Base-by-base conservation (phyloP, 164 flowering plant species). In the Vitis cinerea region DNA sequence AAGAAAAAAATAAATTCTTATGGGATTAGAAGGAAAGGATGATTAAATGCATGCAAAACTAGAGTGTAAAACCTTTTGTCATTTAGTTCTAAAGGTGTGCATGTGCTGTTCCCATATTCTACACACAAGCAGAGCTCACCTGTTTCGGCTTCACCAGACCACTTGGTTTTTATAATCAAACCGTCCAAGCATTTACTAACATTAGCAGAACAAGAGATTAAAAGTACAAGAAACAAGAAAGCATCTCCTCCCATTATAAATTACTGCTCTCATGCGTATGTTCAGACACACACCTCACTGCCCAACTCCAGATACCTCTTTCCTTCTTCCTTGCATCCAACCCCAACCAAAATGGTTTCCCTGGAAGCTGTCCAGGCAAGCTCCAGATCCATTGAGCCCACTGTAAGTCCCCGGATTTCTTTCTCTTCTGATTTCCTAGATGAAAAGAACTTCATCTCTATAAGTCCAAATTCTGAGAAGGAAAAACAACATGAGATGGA, bases 391-490 rank as follows among this genome's bases (percentile, higher is more conserved):
- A 68, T 54, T 3, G 82, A 80, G 14, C 59, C 83, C 59, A 66
- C 62, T 44, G 62, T 86, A n/a, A 83, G 90, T 69, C 94, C 97
- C 0, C 77, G 98, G 44, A 89, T 90, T 51, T 93, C 97, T 10
- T 91, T 91, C 84, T 89, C 97, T 0, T 71, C 84, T 0, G 94
- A 93, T 54, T 85, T 89, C 70, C 82, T 84, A 3, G 87, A 87
- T 17, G 91, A 85, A 2, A 72, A 69, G 37, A 68, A 78, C 77
- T 86, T 87, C 90, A 85, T 92, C 60, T 80, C 89, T 74, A 82
- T 83, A 44, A 78, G 59, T 54, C 88, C 88, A 59, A 69, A 70
- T 11, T 58, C 83, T 8, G 53, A 65, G 23, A 9, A 10, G 17
- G 66, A 75, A 15, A 71, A 70, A 49, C 73, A 49, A 5, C 30